These are phyloP conservation scores for Aspergillus pseudotamarii DNA, from an alignment of 2,329 filamentous ascomycete genomes.

Conservation along the genomic window DNA sequence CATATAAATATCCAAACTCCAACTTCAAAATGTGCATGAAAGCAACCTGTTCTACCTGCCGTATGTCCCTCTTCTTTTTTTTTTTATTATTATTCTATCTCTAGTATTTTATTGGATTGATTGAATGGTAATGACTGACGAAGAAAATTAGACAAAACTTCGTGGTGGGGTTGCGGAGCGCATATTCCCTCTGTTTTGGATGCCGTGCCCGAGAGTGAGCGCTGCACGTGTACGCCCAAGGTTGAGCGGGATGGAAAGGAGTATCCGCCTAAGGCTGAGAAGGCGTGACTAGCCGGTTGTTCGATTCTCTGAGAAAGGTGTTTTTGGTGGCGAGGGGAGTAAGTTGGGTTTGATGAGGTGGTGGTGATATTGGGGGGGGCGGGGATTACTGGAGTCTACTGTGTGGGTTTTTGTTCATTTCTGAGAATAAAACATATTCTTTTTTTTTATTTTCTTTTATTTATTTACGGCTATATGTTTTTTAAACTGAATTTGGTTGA, in stretches of 20 bases:
- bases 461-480: background rate
- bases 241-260: conserved; percentile 62
- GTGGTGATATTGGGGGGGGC: background rate
- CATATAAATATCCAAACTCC: too few species aligned
- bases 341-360: background rate
- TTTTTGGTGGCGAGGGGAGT: background rate
- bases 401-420: background rate
- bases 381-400: background rate
- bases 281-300: conserved; percentile 42
- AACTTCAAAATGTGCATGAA: conserved; percentile 63
- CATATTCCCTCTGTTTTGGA: conserved; percentile 67
- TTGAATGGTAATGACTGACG: too few species aligned
- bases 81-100: too few species aligned
- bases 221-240: conserved; percentile 68
- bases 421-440: background rate
- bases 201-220: conserved; percentile 57
- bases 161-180: conserved; percentile 68
- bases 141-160: conserved; percentile 53
- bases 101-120: too few species aligned
- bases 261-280: conserved; percentile 66
- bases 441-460: background rate
- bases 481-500: background rate
- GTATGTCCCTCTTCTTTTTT: conserved; percentile 48
- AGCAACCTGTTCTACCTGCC: conserved; percentile 63
- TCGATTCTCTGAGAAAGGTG: conserved; percentile 10